Evolutionary conservation across 371 early-diverging fungal genomes (phyloP), one percentile per base, ranked within the genome.

Genomic region (Mucor piriformis): DNA sequence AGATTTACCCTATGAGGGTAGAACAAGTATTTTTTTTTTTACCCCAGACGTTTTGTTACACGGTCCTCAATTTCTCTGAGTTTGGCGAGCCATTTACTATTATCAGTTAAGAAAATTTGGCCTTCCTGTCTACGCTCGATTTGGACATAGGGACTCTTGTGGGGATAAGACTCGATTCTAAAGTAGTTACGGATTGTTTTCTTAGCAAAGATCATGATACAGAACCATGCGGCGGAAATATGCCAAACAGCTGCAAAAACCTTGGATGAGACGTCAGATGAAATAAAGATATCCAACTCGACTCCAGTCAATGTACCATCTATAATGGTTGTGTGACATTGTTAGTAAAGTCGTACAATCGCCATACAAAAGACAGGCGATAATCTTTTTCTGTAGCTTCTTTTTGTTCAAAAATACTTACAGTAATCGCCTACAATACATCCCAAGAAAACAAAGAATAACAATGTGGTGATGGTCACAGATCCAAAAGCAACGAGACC

Each of bases 401-500:
- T 27, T n/a, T 29, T 47, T 27, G 3, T 13, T 27, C 25, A 18
- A n/a, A 4, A 16, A 47, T 32, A 74, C 80, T 72, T 79, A 79
- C 80, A 92, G 76, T 90, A 86, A 67, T 91, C 92, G 18, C 81
- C 74, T 34, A 88, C 86, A n/a, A 92, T 65, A 47, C 87, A 67
- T 18, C 81, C 81, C 59, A 92, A 61, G 46, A 90, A 74, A n/a
- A 84, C 77, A 35, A 91, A 64, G 77, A 85, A 90, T 35, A 82
- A 73, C 13, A 88, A 52, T 3, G 89, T 85, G 4, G 81, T 76
- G 24, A 79, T 29, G 12, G 81, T 59, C 25, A 85, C 76, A 32
- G 86, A 81, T 32, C 72, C 71, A 64, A 79, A 77, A 3, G 79
- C 79, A 12, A 82, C 60, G 15, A 62, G 49, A 15, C 92, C 91